These are phyloP conservation scores for Chalciporus chontae DNA, from an alignment of 768 basidiomycete species.

Conservation along the genomic window DNA sequence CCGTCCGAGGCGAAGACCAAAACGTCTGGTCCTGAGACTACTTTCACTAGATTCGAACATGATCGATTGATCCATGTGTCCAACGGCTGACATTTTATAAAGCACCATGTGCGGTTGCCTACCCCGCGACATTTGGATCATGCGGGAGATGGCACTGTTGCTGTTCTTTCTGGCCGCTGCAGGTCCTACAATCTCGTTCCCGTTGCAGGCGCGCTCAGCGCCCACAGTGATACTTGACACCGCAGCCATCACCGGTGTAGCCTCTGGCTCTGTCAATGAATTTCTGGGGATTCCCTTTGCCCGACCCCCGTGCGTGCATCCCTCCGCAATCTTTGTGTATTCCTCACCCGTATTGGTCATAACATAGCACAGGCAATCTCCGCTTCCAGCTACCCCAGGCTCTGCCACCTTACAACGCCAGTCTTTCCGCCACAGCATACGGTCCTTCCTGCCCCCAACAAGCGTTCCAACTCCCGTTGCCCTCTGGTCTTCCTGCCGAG, in stretches of 20 bases:
- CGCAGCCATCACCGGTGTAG: constrained; percentile 27
- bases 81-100: background rate
- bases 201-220: background rate
- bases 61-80: background rate
- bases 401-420: constrained; percentile 4
- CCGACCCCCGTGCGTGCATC: constrained; percentile 32
- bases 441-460: constrained; percentile 14
- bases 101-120: background rate
- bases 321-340: background rate
- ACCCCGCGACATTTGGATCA: background rate
- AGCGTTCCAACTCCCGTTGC: constrained; percentile 1
- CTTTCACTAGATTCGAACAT: background rate
- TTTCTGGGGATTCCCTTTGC: constrained; percentile 44
- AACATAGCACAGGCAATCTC: constrained; percentile 28
- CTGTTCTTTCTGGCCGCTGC: background rate
- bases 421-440: constrained; percentile 2
- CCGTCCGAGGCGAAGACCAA: no score
- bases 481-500: constrained; percentile 15
- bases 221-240: constrained; percentile 28
- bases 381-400: constrained; percentile 31
- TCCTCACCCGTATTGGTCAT: background rate
- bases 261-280: constrained; percentile 19
- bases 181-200: background rate
- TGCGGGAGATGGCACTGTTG: background rate
- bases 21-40: no score